These are phyloP conservation scores for Dunaliella sp. DNA, from an alignment of 139 green algal species.

Conservation along the genomic window DNA sequence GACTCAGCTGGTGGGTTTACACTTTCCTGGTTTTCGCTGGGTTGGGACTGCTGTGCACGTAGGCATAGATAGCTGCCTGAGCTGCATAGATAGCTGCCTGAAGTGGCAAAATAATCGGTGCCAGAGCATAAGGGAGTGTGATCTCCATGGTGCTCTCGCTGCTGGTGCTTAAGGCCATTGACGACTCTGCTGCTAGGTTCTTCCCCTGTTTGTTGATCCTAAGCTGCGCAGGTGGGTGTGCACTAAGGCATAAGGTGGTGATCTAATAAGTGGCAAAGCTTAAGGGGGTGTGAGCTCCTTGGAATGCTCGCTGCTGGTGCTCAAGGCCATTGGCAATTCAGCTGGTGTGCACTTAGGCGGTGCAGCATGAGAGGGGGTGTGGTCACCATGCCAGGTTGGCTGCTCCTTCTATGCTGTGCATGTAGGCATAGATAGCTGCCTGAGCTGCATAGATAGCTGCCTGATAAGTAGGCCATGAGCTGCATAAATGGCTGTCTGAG, in stretches of 20 bases:
- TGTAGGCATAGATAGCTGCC: neutral
- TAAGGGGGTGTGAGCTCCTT: neutral
- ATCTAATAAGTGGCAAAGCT: too few relatives aligned
- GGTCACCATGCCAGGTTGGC: slow-evolving; percentile 36
- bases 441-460: too few relatives aligned
- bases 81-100: neutral
- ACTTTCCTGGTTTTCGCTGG: too few relatives aligned
- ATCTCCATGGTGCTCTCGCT: neutral
- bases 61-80: neutral
- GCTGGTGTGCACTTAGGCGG: neutral
- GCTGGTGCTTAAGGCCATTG: slow-evolving; percentile 15
- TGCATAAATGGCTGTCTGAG: too few relatives aligned
- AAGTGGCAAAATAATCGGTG: too few relatives aligned
- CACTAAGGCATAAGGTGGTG: neutral
- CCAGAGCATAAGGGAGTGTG: too few relatives aligned
- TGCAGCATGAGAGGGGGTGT: neutral
- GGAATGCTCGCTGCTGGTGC: neutral
- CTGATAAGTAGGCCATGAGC: too few relatives aligned
- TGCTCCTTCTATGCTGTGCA: slow-evolving; percentile 44
- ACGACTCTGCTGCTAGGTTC: neutral
- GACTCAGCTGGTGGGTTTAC: neutral
- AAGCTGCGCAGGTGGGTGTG: too few relatives aligned
- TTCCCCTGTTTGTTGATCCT: neutral
- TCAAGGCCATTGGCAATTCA: neutral
- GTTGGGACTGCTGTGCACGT: too few relatives aligned